Conservation (phyloP, 768 basidiomycete species). For the Daedalea quercina region DNA sequence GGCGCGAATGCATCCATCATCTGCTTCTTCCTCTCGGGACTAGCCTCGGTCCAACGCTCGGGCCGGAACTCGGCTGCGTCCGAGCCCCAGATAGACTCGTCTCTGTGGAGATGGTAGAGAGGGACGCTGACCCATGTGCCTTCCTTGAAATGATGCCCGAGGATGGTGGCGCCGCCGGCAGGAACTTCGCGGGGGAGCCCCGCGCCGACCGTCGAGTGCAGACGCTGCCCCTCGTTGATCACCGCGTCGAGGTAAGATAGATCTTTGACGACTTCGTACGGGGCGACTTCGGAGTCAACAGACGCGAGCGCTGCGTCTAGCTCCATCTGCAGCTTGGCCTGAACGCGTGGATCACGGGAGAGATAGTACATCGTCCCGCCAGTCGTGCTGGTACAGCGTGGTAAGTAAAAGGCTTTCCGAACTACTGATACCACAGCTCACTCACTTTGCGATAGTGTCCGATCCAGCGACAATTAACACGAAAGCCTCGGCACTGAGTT, state of each 20-base stretch:
- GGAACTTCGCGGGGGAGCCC: conserved; percentile 24
- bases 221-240: conserved; percentile 25
- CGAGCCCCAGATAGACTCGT: conserved; percentile 22
- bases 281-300: background rate
- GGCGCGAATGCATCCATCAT: conserved; percentile 10
- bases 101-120: conserved; percentile 20
- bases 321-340: conserved; percentile 6
- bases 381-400: background rate
- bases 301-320: conserved; percentile 6
- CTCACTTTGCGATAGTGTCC: conserved; percentile 12
- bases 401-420: too few relatives aligned
- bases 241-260: conserved; percentile 21
- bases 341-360: background rate
- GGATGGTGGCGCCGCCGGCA: conserved; percentile 14
- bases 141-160: conserved; percentile 14
- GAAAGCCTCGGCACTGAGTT: conserved; percentile 9
- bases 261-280: conserved; percentile 2
- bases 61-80: conserved; percentile 23
- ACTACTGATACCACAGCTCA: background rate
- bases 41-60: conserved; percentile 24
- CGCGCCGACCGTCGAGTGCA: conserved; percentile 23
- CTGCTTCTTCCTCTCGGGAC: background rate
- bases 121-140: conserved; percentile 23
- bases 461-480: conserved; percentile 12
- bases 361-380: conserved; percentile 3